These are phyloP conservation scores for Fusarium illudens DNA, from an alignment of 2,329 filamentous ascomycete genomes.

Conservation along the genomic window DNA sequence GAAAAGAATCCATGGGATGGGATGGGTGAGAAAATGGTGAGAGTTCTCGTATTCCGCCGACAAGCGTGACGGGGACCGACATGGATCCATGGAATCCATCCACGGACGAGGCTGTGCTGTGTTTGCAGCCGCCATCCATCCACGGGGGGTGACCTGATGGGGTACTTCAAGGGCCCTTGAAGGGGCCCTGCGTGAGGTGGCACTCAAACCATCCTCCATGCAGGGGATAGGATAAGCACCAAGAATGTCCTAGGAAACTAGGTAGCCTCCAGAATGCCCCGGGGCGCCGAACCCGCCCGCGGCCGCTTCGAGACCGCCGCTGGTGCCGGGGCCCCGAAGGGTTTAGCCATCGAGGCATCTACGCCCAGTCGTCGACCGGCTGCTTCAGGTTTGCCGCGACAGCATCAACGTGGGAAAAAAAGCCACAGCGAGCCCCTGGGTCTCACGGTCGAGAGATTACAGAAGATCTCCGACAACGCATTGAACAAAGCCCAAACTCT, in stretches of 20 bases:
- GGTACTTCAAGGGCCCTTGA: not conserved
- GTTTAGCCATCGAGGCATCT: not conserved
- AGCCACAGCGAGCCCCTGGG: not conserved
- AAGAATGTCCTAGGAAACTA: not conserved
- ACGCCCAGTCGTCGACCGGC: not conserved
- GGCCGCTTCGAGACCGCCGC: not conserved
- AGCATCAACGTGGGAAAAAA: not conserved
- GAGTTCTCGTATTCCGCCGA: slow-evolving; percentile 24
- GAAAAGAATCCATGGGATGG: slow-evolving; percentile 9
- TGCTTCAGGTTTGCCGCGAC: not conserved
- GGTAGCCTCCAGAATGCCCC: too few species aligned
- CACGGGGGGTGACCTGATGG: not conserved
- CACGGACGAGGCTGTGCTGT: not conserved
- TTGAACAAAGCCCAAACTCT: not conserved
- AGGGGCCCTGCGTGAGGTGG: not conserved
- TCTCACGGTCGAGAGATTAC: not conserved
- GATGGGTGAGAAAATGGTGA: slow-evolving; percentile 10
- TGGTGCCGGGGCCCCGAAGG: not conserved
- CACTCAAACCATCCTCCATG: not conserved
- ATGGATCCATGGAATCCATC: not conserved
- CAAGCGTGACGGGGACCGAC: not conserved
- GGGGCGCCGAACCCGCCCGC: not conserved
- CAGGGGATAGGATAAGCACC: not conserved
- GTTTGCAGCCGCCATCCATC: not conserved
- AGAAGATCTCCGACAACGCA: not conserved